A percentile compares a stretch with the other conserved stretches of the same genome.
Evolutionary conservation across 1,139 yeast genomes (phyloP).

Genomic region (Eremothecium gossypii): DNA sequence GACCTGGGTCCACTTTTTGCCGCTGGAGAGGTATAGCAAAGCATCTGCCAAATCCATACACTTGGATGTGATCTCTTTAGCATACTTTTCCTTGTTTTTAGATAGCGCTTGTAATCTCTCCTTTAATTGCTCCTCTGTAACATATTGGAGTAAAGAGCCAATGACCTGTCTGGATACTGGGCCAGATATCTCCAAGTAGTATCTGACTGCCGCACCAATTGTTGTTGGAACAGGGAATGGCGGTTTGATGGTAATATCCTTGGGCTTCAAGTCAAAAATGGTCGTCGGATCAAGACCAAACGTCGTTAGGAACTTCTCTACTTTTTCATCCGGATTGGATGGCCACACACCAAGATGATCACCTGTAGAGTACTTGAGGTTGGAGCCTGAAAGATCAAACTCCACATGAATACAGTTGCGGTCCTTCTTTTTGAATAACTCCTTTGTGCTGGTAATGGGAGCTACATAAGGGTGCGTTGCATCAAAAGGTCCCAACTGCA

Average conservation of each 20-base stretch:
- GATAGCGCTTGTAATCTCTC: conserved; percentile 46
- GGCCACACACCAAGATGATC: conserved; percentile 96
- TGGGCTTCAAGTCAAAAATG: conserved; percentile 57
- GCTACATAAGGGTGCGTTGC: conserved; percentile 80
- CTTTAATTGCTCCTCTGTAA: conserved; percentile 60
- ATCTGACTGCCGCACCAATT: conserved; percentile 75
- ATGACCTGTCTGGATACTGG: conserved; percentile 86
- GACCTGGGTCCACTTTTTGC: conserved; percentile 57
- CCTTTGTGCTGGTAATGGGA: conserved; percentile 49
- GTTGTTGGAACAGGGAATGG: conserved; percentile 93
- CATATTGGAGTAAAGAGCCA: conserved; percentile 69
- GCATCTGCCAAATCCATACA: conserved; percentile 73
- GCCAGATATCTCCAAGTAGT: conserved; percentile 86
- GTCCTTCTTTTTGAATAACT: conserved; percentile 55
- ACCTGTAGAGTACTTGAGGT: conserved; percentile 83
- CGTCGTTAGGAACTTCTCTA: conserved; percentile 51
- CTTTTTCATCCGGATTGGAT: conserved; percentile 72
- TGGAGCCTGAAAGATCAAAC: conserved; percentile 67
- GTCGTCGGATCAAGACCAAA: conserved; percentile 51
- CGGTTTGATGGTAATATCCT: conserved; percentile 64
- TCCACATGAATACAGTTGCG: conserved; percentile 86
- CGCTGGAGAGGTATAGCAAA: conserved; percentile 51
- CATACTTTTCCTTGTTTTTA: conserved; percentile 60
- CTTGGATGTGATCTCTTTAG: conserved; percentile 49
- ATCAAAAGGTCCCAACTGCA: conserved; percentile 67